Base-by-base conservation (phyloP, 148 eudicot species). In the Pharnaceum exiguum region DNA sequence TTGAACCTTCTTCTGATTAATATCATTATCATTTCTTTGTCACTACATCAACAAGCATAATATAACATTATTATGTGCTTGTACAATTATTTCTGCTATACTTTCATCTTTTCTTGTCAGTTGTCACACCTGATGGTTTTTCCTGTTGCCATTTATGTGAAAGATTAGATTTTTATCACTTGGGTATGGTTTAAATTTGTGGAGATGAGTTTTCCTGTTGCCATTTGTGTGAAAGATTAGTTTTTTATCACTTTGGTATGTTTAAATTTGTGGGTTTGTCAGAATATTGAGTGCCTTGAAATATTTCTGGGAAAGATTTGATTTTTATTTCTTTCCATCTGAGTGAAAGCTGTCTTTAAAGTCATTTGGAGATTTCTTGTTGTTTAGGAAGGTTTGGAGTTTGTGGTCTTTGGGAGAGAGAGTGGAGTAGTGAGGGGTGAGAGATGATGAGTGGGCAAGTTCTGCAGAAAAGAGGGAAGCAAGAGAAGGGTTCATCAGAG, bases 391-490 rank as follows among this genome's bases (percentile, higher is more conserved):
- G 17, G 12, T 25, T 10, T 26, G 46, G 12, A 32, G 17, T 10
- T 60, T 18, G 30, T 22, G 30, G 53, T n/a, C n/a, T n/a, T n/a
- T 0, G 10, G 19, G 24, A 40, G 35, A 52, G 31, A 27, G 50
- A 18, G 62, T 23, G 13, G 53, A 33, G 42, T 32, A n/a, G n/a
- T n/a, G n/a, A n/a, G 28, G 23, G 36, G 11, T 10, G 16, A 15
- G n/a, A 19, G 25, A 62, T 13, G 44, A 64, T 73, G 77, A 67
- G 65, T 62, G 58, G 17, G 51, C 37, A 40, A 24, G n/a, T n/a
- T n/a, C 65, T 49, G 44, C 67, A 62, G 66, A 66, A 60, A 50
- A 67, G 43, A 23, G 81, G 65, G 71, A 78, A 80, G 52, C 55
- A 33, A 42, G 87, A 76, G 21, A 68, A 66, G 75, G 80, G 63